Base-by-base conservation (phyloP, 768 basidiomycete genomes). In the Amanita molliuscula region DNA sequence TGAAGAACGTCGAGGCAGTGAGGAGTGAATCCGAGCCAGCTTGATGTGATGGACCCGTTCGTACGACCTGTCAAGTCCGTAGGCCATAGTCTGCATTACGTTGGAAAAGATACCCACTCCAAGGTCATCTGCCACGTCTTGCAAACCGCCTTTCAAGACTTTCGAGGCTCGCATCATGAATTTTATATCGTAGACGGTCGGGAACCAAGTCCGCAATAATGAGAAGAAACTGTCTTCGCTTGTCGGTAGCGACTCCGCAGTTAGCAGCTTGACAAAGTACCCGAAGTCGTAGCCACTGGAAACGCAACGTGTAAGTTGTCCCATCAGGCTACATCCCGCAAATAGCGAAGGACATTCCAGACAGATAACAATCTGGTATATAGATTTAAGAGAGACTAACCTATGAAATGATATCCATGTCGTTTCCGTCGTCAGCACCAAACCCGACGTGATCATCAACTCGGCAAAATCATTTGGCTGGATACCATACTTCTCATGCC, bases 341-440 rank as follows among this genome's bases (percentile, higher is more conserved):
- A 7, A 28, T 28, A 28, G 26, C 26, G 26, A 28, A 9, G 26
- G 26, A 28, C 26, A 28, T 28, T 28, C 26, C 26, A 7, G 26
- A 28, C 26, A 28, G 26, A 28, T 28, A 26, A 26, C 10, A 21
- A 20, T 20, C 21, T 16, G 40, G 26, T 48, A 43, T 36, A n/a
- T n/a, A n/a, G 28, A 10, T 23, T 20, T 20, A 15, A 40, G 21
- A 34, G 36, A 51, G 34, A 23, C 85, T 62, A 60, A 93, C 95
- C 90, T 93, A 63, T 97, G 96, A 63, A 97, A 99, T 8, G 92
- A 94, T 63, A 98, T 86, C 95, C 95, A 99, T 66, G 78, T 92
- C 28, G 88, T 88, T 41, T 96, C 90, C 29, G 84, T 80, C 31
- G 82, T 71, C 56, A 98, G 66, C 13, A 99, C 96, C 62, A 99